Conservation (phyloP, 345 rosid species). For the Rhizophora apiculata region DNA sequence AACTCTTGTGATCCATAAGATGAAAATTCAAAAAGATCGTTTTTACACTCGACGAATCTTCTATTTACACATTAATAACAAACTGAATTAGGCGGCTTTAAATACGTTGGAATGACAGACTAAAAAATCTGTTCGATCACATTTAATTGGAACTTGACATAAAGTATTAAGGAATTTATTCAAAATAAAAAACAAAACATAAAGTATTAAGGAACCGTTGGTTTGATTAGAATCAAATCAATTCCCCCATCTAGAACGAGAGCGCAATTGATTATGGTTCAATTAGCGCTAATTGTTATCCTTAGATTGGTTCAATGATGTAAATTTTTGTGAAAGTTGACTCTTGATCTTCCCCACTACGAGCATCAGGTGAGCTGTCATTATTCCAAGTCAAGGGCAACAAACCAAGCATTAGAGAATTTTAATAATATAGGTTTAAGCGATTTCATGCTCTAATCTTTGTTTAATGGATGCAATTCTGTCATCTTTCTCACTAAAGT, state of each 20-base stretch:
- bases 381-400: background rate
- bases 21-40: no score
- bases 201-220: background rate
- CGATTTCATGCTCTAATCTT: no score
- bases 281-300: constrained; percentile 8
- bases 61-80: no score
- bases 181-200: no score
- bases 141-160: background rate
- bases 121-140: no score
- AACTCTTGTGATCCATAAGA: no score
- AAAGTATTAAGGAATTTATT: background rate
- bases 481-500: no score
- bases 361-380: background rate
- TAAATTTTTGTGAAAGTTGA: background rate
- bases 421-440: background rate
- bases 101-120: no score
- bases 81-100: no score
- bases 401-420: constrained; percentile 2
- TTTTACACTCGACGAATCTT: no score
- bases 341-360: constrained; percentile 1
- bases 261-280: background rate
- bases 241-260: background rate
- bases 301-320: constrained; percentile 15
- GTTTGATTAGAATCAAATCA: constrained; percentile 5
- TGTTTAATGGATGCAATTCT: no score